Base-by-base conservation (phyloP, 2,329 filamentous ascomycete species). In the Paraphoma chrysanthemicola region DNA sequence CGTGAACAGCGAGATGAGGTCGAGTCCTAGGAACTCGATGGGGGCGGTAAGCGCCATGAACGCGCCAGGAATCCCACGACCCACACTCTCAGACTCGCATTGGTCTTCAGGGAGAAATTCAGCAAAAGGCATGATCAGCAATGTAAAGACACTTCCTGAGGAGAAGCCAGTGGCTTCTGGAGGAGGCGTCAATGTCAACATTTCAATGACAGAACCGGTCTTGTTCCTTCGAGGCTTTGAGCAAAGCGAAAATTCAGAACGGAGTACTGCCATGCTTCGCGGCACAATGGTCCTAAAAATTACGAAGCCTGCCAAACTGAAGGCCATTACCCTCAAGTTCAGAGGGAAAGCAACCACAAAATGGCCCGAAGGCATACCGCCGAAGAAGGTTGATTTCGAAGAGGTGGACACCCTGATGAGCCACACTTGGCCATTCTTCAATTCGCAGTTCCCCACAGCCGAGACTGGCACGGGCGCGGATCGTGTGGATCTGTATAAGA, bases 301-400 rank as follows among this genome's bases (percentile, higher is more conserved):
- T 11, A 89, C 90, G 44, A 98, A 98, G 73, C 90, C 91, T 63
- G 88, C 93, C 45, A 99, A 99, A 78, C 88, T 99, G 64, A 97
- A 97, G 80, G 90, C 92, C 4, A 86, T 99, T 23, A 93, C 90
- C 6, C 82, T 99, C 50, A 94, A 91, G 68, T 91, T 99, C 66
- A 86, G 89, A 41, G 95, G 94, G 30, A 90, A 88, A 72, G 92
- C 93, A 3, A 86, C 90, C 62, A 98, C 95, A 1, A 93, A 97
- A 72, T 99, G 95, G 95, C 94, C 95, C 14, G 95, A 98, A 80
- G 92, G 93, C 48, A 95, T 98, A 30, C 94, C 95, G 3, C 93
- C 93, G 0, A 85, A 89, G 54, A 97, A 96, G 76, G 85, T 89
- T 1, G 91, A 96, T 41, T 88, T 92, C 51, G 90, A 87, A 68